Evolutionary conservation across 2,329 filamentous ascomycete species (phyloP).

Genomic region (Xylaria sp.): DNA sequence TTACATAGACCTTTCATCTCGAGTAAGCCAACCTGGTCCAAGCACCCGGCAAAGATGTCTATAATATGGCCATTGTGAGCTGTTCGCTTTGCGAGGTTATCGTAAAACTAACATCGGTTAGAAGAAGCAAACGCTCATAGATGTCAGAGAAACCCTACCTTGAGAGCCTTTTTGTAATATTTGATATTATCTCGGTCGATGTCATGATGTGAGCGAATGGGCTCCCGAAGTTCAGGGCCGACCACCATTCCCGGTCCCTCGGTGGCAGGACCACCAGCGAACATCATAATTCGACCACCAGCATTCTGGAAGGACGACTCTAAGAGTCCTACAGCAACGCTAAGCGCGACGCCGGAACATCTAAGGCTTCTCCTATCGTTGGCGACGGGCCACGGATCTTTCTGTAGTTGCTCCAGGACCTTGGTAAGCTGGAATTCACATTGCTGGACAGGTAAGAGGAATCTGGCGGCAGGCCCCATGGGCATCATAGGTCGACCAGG

Average conservation of each 20-base stretch:
- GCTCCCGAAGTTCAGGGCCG: conserved; percentile 92
- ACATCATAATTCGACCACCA: conserved; percentile 95
- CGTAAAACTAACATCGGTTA: conserved; percentile 78
- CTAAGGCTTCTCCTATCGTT: conserved; percentile 90
- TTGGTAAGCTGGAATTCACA: conserved; percentile 98
- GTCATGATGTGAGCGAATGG: conserved; percentile 97
- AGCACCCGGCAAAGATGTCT: conserved; percentile 96
- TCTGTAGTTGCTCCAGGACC: conserved; percentile 92
- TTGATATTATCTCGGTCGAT: conserved; percentile 99
- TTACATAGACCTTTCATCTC: conserved; percentile 99
- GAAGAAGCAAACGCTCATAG: conserved; percentile 23
- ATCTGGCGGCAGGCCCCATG: conserved; percentile 85
- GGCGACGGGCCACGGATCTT: conserved; percentile 96
- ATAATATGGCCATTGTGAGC: conserved; percentile 98
- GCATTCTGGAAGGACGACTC: conserved; percentile 97
- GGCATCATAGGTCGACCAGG: conserved; percentile 79
- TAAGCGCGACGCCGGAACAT: conserved; percentile 95
- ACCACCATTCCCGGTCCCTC: conserved; percentile 98
- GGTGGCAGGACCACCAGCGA: conserved; percentile 92
- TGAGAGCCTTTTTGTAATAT: conserved; percentile 98
- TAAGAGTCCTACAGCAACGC: conserved; percentile 90
- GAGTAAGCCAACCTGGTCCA: conserved; percentile 95
- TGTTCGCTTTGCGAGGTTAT: conserved; percentile 90
- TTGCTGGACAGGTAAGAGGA: conserved; percentile 92
- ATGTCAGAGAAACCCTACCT: conserved; percentile 64